A percentile compares a stretch with the other conserved stretches of the same genome.
Evolutionary conservation across 441 rosid species (phyloP).

Genomic region (Erysimum cheiri): DNA sequence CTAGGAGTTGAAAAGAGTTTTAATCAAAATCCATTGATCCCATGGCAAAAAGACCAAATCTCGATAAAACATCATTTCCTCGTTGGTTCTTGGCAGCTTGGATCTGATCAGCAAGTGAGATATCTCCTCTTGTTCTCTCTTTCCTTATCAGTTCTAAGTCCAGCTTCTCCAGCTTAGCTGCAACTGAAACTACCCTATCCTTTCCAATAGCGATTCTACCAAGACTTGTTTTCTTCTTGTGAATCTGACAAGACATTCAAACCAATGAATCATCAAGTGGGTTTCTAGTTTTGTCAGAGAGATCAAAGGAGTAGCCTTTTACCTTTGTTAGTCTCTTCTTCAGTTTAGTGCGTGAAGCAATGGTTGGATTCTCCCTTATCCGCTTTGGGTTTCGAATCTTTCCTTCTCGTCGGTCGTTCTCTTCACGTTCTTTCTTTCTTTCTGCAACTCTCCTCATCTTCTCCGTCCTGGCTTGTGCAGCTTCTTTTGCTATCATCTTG

Average conservation of each 20-base stretch:
- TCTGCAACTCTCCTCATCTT: constrained; percentile 56
- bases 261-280: constrained; percentile 9
- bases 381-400: constrained; percentile 39
- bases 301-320: constrained; percentile 9
- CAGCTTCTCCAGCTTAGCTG: constrained; percentile 62
- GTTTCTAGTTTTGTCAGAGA: constrained; percentile 10
- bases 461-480: constrained; percentile 58
- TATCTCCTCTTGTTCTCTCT: constrained; percentile 57
- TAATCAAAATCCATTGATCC: constrained; percentile 30
- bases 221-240: constrained; percentile 54
- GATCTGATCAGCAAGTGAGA: constrained; percentile 85
- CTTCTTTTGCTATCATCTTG: constrained; percentile 51
- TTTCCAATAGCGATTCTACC: constrained; percentile 43
- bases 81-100: constrained; percentile 68
- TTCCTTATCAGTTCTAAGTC: constrained; percentile 60
- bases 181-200: constrained; percentile 43
- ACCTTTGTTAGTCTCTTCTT: constrained; percentile 72
- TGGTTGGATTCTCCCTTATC: constrained; percentile 45
- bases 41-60: constrained; percentile 39
- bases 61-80: constrained; percentile 34
- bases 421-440: constrained; percentile 56
- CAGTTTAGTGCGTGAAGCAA: constrained; percentile 49
- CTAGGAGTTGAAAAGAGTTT: neutral
- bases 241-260: constrained; percentile 56
- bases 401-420: constrained; percentile 53